Percentiles rank a stretch among this genome's conserved stretches.
These are phyloP conservation scores for Aspergillus cavernicola DNA, from an alignment of 495 filamentous ascomycete species.

Conservation along the genomic window DNA sequence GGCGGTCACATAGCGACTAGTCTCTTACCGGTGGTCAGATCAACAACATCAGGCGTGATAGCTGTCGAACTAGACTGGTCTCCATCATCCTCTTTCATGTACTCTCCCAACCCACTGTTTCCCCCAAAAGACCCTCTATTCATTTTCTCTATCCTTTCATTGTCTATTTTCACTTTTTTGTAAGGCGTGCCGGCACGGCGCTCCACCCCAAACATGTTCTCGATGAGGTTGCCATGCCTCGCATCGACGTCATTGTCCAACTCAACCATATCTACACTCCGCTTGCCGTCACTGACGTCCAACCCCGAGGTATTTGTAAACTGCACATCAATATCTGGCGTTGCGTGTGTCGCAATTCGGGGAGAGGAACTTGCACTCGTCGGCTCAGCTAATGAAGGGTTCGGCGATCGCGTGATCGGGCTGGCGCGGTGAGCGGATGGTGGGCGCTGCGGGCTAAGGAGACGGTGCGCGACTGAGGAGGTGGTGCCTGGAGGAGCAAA, in stretches of 20 bases:
- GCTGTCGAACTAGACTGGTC: constrained; percentile 26
- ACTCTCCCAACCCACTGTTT: constrained; percentile 57
- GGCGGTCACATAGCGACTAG: too few species aligned
- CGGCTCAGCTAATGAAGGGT: constrained; percentile 3
- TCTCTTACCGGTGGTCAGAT: constrained; percentile 56
- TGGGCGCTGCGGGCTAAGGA: constrained; percentile 18
- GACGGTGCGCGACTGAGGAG: constrained; percentile 20
- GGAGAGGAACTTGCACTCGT: constrained; percentile 13
- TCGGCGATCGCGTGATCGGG: constrained; percentile 13
- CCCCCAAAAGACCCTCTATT: constrained; percentile 38
- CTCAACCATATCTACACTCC: constrained; percentile 28
- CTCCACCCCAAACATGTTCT: constrained; percentile 68
- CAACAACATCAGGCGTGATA: constrained; percentile 47
- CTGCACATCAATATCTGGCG: constrained; percentile 22
- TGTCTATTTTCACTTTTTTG: constrained; percentile 61
- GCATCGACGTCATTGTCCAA: constrained; percentile 12
- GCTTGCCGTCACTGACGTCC: constrained; percentile 27
- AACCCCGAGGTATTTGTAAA: constrained; percentile 25
- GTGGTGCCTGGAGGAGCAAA: constrained; percentile 30
- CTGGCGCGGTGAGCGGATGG: constrained; percentile 6
- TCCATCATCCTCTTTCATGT: constrained; percentile 56
- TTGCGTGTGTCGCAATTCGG: constrained; percentile 7
- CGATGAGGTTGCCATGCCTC: constrained; percentile 47
- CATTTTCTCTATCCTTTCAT: constrained; percentile 33
- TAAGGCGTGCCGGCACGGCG: constrained; percentile 56